Evolutionary conservation across 495 filamentous ascomycete genomes (phyloP), one percentile per base, ranked within the genome.

Genomic region (Hypoxylon subgilvum): DNA sequence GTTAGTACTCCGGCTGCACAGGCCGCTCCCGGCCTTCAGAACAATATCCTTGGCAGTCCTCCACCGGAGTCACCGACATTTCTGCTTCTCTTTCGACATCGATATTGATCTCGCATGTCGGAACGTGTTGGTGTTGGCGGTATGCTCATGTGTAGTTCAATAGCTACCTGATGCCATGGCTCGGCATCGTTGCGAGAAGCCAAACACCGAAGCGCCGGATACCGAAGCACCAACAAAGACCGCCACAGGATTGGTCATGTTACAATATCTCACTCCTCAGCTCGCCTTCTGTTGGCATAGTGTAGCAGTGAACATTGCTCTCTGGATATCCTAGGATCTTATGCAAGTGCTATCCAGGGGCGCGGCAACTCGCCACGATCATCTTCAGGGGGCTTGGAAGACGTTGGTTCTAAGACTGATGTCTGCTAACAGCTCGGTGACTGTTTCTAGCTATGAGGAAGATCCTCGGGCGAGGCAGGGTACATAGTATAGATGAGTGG

Each of bases 1-100:
- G 31, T 42, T 32, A 47, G 40, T 41, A 54, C 34, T 25, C 39
- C 23, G 17, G 14, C 19, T 5, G 18, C 21, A 14, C 6, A 47
- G 43, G 35, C 53, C 53, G 59, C 8, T 54, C 49, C 54, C 61
- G 61, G 61, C 48, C 54, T 61, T 38, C 22, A 40, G 16, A 21
- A 48, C 27, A 22, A 27, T 12, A 44, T 42, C 23, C 56, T 60
- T 61, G 43, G 39, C 49, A n/a, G 44, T 25, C 61, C 61, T 57
- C 53, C 39, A 58, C 49, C 61, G 61, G 61, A 30, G 43, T 54
- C 39, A 54, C 61, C 61, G 61, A 63, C 53, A 48, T 31, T 54
- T 48, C 38, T 25, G 40, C 35, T 53, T 43, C 43, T 9, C 22
- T 34, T 28, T 30, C 25, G 13, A 38, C 36, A 12, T 53, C 48